These are phyloP conservation scores for Cafeteria roenbergensis DNA, from an alignment of 108 stramenopile genomes.

Conservation along the genomic window DNA sequence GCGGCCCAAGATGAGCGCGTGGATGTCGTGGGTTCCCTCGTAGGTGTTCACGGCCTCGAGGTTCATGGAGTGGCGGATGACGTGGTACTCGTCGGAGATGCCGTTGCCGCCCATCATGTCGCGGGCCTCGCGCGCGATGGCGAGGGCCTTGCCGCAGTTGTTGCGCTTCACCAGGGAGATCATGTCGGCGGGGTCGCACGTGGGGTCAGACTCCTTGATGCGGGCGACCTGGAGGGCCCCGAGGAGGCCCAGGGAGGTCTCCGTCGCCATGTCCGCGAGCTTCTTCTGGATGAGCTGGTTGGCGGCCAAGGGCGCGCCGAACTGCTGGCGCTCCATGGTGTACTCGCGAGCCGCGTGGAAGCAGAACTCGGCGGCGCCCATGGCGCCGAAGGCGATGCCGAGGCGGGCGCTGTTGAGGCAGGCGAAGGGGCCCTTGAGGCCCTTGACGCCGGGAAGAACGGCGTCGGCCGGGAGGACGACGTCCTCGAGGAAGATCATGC, in stretches of 20 bases:
- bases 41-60: conserved; percentile 95
- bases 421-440: conserved; percentile 58
- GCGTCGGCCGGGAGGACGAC: conserved; percentile 46
- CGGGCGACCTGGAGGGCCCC: conserved; percentile 61
- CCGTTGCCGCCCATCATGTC: conserved; percentile 95
- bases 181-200: conserved; percentile 54
- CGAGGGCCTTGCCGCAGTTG: conserved; percentile 74
- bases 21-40: conserved; percentile 91
- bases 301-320: conserved; percentile 75
- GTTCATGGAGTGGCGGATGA: conserved; percentile 82
- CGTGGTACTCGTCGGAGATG: conserved; percentile 84
- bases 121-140: conserved; percentile 61
- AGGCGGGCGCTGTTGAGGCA: conserved; percentile 87
- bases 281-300: conserved; percentile 88
- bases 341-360: conserved; percentile 65
- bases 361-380: conserved; percentile 86
- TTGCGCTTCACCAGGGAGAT: conserved; percentile 81
- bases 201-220: conserved; percentile 44
- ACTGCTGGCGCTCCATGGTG: conserved; percentile 63
- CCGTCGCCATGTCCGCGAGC: conserved; percentile 78
- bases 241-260: conserved; percentile 37
- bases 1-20: conserved; percentile 78
- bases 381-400: conserved; percentile 79
- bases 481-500: conserved; percentile 81
- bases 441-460: conserved; percentile 33